phyloP scores from a whole-genome alignment of 106 monocot genomes.

The Triglochin maritima region DNA sequence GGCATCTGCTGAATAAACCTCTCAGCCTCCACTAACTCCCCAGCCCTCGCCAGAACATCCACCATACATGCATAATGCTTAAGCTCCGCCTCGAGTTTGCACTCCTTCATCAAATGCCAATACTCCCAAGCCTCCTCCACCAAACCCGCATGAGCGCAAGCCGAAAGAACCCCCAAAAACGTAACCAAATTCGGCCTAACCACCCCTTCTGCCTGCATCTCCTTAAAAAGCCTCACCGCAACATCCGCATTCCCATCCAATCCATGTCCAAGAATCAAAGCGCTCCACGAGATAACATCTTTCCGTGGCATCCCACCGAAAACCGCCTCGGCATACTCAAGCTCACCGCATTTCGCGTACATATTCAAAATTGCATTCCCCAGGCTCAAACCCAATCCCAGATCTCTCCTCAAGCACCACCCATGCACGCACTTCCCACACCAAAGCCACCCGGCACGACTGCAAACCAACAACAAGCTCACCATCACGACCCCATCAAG shows the following conservation, averaged over 20 bases:
- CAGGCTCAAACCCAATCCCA: conserved; percentile 20
- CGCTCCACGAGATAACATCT: conserved; percentile 66
- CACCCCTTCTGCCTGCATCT: conserved; percentile 28
- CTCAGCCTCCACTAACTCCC: conserved; percentile 29
- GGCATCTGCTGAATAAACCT: conserved; percentile 39
- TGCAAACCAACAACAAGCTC: conserved; percentile 35
- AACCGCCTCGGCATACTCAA: conserved; percentile 29
- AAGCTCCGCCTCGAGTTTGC: conserved; percentile 20
- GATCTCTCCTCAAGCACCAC: conserved; percentile 19
- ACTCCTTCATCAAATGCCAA: conserved; percentile 26
- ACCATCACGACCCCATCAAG: conserved; percentile 44
- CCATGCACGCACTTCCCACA: conserved; percentile 45
- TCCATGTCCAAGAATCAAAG: conserved; percentile 56
- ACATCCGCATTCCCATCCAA: conserved; percentile 34
- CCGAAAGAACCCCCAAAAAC: conserved; percentile 56
- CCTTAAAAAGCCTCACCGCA: conserved; percentile 37
- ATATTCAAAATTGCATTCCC: conserved; percentile 67
- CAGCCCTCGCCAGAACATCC: conserved; percentile 33
- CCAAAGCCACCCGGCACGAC: conserved; percentile 19
- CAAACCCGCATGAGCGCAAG: conserved; percentile 54
- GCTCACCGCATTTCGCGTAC: conserved; percentile 60
- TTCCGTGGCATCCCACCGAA: conserved; percentile 34
- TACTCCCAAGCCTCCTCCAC: conserved; percentile 46
- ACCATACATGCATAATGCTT: conserved; percentile 51
- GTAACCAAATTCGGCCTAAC: conserved; percentile 47